A percentile compares a stretch with the other conserved stretches of the same genome.
Conservation (phyloP, 192 early-diverging fungal genomes). For the Backusella tuberculispora region DNA sequence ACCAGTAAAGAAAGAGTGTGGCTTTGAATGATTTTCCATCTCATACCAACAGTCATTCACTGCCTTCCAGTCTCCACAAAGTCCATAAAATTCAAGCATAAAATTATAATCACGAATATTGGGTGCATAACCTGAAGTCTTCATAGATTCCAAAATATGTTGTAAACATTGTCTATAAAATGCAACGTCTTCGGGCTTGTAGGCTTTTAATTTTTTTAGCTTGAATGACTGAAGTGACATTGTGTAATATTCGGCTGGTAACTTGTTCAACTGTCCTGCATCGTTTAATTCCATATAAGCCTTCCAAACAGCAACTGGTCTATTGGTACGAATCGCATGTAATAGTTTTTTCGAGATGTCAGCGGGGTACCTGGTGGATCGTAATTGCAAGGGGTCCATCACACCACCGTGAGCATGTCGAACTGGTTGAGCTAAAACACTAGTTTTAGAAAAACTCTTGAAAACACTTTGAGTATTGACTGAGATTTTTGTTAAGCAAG, state of each 20-base stretch:
- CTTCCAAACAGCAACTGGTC: slow-evolving; percentile 41
- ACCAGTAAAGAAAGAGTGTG: slow-evolving; percentile 6
- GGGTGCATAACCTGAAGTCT: not conserved
- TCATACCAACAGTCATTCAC: slow-evolving; percentile 32
- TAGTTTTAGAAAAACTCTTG: not conserved
- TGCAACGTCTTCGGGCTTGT: slow-evolving; percentile 25
- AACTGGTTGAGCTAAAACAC: not conserved
- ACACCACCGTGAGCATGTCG: slow-evolving; percentile 16
- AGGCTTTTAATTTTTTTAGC: slow-evolving; percentile 26
- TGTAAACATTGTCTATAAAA: slow-evolving; percentile 33
- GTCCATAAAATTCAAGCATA: slow-evolving; percentile 41
- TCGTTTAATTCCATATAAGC: slow-evolving; percentile 28
- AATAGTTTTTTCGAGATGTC: slow-evolving; percentile 13
- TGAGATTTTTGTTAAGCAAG: not conserved
- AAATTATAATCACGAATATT: slow-evolving; percentile 46
- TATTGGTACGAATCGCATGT: slow-evolving; percentile 24
- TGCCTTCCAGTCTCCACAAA: slow-evolving; percentile 29
- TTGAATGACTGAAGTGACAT: slow-evolving; percentile 36
- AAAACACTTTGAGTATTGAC: not conserved
- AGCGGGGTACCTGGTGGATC: not conserved
- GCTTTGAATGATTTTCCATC: not conserved
- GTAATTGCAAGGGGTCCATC: slow-evolving; percentile 20
- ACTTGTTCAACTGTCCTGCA: slow-evolving; percentile 17
- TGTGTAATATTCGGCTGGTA: slow-evolving; percentile 37
- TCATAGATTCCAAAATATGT: slow-evolving; percentile 33